A percentile compares a stretch with the other conserved stretches of the same genome.
Conservation (phyloP, 768 basidiomycete genomes). For the Xerocomellus amylosporus region DNA sequence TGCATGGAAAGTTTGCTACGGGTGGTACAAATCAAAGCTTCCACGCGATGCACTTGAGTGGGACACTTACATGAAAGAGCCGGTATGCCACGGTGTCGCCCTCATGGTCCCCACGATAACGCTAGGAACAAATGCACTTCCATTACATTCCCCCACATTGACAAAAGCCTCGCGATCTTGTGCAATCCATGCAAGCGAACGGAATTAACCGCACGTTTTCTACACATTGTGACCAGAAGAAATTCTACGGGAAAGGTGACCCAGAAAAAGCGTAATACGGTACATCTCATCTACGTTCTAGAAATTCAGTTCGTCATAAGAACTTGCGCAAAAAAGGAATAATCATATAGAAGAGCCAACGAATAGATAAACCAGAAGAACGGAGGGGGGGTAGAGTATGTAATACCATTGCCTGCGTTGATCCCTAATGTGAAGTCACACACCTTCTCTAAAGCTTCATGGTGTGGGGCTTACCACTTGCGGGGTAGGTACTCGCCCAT, state of each 20-base stretch:
- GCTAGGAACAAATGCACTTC: constrained; percentile 9
- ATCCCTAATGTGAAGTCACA: constrained; percentile 33
- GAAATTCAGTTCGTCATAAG: constrained; percentile 18
- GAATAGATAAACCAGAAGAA: constrained; percentile 29
- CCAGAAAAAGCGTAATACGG: constrained; percentile 8
- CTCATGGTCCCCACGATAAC: constrained; percentile 1
- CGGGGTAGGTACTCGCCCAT: constrained; percentile 36
- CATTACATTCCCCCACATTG: constrained; percentile 18
- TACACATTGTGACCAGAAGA: constrained; percentile 11
- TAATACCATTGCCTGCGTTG: constrained; percentile 24
- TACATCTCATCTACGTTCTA: constrained; percentile 25
- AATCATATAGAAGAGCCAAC: constrained; percentile 39
- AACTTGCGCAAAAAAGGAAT: constrained; percentile 36
- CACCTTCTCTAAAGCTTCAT: constrained; percentile 29
- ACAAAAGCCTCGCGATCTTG: constrained; percentile 3
- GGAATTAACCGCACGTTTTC: constrained; percentile 13
- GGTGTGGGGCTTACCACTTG: constrained; percentile 36
- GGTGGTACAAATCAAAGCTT: background rate
- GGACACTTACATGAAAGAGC: background rate
- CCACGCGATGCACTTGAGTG: background rate
- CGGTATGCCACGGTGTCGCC: constrained; percentile 1
- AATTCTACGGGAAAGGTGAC: constrained; percentile 15
- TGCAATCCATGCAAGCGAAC: constrained; percentile 13
- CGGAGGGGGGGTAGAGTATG: constrained; percentile 16
- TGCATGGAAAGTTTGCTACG: background rate